Evolutionary conservation across 2,329 filamentous ascomycete genomes (phyloP), one percentile per base, ranked within the genome.

Genomic region (Beauveria pseudobassiana): DNA sequence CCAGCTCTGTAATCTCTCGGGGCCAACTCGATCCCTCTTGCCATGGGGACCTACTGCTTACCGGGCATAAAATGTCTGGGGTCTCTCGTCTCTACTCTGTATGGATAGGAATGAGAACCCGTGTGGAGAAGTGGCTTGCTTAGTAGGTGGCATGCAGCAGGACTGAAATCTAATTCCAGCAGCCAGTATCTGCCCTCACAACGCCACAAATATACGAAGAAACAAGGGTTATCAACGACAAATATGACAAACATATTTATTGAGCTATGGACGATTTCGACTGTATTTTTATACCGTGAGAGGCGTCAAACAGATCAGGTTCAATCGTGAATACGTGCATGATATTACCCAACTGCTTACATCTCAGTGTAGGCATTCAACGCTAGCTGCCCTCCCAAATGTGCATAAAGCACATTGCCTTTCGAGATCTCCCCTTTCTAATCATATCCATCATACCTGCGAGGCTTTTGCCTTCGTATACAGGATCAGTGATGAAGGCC

Each of bases 401-500:
- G 88, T 1, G 87, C 87, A 72, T 89, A 91, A 63, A 91, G 69
- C 38, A 90, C 83, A 67, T 87, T 88, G n/a, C 84, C 84, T 0
- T 80, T 80, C 3, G 74, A 72, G 62, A 90, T 85, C 70, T 87
- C 83, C 0, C 86, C 56, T 80, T 83, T 65, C 76, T 80, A 20
- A 89, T 83, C 76, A 90, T 74, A 69, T 87, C 86, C 66, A 90
- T 83, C 86, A 90, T 81, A 0, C 87, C 88, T 4, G 87, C 87
- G 71, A 91, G 74, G 66, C 84, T 88, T 81, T 91, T 91, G 1
- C 88, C 88, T 74, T 90, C 87, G 68, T 91, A 91, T 1, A 91
- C 88, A 0, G 87, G 88, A 69, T 91, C 88, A 0, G 87, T 90
- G 64, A 91, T 88, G 67, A 91, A 86, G 0, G 82, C 88, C 75